A percentile compares a stretch with the other conserved stretches of the same genome.
These are phyloP conservation scores for Chenopodium quinoa DNA, from an alignment of 148 eudicot species.

Conservation along the genomic window DNA sequence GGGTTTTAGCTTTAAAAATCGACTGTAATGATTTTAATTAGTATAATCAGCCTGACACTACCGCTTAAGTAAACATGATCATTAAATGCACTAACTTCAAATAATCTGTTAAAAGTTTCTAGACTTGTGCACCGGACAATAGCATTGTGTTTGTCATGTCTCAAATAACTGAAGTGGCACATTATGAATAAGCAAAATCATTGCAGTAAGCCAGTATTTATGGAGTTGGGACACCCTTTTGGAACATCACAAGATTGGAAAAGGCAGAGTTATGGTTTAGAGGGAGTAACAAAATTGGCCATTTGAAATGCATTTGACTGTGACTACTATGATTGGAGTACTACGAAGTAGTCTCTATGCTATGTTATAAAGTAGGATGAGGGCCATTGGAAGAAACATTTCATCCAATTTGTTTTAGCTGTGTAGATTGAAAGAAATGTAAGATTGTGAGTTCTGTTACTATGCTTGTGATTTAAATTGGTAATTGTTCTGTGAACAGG, in stretches of 20 bases:
- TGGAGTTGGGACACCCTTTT: neutral
- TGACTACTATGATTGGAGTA: neutral
- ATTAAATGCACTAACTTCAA: too few relatives aligned
- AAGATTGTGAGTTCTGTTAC: neutral
- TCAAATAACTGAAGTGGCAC: too few relatives aligned
- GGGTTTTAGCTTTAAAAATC: neutral
- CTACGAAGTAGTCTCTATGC: neutral
- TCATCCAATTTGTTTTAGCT: neutral
- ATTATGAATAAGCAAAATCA: too few relatives aligned
- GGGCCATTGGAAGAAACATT: neutral
- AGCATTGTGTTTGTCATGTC: too few relatives aligned
- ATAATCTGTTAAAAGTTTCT: too few relatives aligned
- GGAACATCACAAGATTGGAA: neutral
- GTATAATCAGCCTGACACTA: neutral
- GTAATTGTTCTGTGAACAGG: conserved; percentile 39
- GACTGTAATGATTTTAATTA: neutral
- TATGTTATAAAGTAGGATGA: neutral
- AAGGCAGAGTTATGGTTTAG: neutral
- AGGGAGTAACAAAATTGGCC: neutral
- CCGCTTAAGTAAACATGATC: neutral
- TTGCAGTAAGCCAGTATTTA: too few relatives aligned
- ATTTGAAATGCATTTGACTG: neutral
- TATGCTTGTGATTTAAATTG: neutral
- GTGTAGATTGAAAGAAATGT: neutral
- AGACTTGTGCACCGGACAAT: too few relatives aligned